A percentile compares a stretch with the other conserved stretches of the same genome.
phyloP scores from a whole-genome alignment of 2,329 filamentous ascomycete species.

The Penicillium sp. region DNA sequence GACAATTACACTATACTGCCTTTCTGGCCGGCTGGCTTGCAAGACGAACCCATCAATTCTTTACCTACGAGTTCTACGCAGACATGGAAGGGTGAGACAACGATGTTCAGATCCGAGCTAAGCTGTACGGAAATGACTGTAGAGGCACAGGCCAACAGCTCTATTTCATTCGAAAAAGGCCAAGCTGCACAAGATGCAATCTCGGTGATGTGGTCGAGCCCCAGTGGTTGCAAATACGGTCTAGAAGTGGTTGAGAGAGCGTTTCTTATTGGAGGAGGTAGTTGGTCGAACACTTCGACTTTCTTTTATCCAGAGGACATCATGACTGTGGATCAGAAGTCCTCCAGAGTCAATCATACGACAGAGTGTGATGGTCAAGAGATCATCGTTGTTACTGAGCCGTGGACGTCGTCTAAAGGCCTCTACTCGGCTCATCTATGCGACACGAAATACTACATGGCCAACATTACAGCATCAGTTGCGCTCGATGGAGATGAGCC shows the following conservation, averaged over 20 bases:
- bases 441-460: conserved; percentile 16
- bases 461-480: conserved; percentile 8
- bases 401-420: conserved; percentile 2
- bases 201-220: conserved; percentile 9
- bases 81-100: conserved; percentile 17
- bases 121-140: conserved; percentile 16
- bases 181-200: neutral
- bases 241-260: neutral
- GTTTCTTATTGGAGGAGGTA: conserved; percentile 9
- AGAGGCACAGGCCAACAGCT: neutral
- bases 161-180: neutral
- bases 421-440: conserved; percentile 7
- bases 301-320: conserved; percentile 6
- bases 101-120: conserved; percentile 18
- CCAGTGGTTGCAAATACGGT: conserved; percentile 14
- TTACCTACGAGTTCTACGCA: conserved; percentile 6
- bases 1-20: conserved; percentile 26
- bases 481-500: conserved; percentile 1
- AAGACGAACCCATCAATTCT: conserved; percentile 2
- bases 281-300: conserved; percentile 17
- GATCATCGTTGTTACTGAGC: conserved; percentile 8
- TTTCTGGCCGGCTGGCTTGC: conserved; percentile 21
- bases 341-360: conserved; percentile 1
- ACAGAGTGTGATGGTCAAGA: conserved; percentile 6
- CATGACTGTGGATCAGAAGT: neutral